A percentile compares a stretch with the other conserved stretches of the same genome.
Conservation (phyloP, 2,329 filamentous ascomycete genomes). For the Didymella exigua region DNA sequence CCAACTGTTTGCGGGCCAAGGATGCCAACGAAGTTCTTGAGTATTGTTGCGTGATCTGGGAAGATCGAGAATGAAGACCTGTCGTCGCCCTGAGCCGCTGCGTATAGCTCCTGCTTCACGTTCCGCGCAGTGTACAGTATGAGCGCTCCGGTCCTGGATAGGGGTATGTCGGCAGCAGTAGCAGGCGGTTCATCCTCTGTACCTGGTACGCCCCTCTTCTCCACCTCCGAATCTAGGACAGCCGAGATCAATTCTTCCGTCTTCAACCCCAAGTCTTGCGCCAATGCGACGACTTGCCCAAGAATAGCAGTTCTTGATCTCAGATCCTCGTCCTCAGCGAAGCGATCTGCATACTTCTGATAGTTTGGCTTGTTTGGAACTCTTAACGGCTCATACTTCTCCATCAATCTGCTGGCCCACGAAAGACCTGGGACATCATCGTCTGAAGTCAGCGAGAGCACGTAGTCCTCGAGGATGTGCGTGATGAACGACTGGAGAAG, state of each 20-base stretch:
- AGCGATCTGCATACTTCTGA: constrained; percentile 66
- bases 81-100: constrained; percentile 44
- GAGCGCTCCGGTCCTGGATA: constrained; percentile 62
- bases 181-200: constrained; percentile 62
- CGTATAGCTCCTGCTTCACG: constrained; percentile 57
- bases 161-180: constrained; percentile 59
- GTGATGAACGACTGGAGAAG: constrained; percentile 79
- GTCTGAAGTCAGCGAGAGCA: constrained; percentile 57
- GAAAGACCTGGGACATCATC: constrained; percentile 57
- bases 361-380: constrained; percentile 62
- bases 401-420: constrained; percentile 65
- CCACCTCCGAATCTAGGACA: constrained; percentile 47
- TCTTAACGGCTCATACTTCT: constrained; percentile 69
- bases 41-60: constrained; percentile 58
- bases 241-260: constrained; percentile 56
- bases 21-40: constrained; percentile 57
- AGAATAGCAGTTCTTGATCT: constrained; percentile 68
- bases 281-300: constrained; percentile 73
- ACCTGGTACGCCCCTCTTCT: constrained; percentile 51
- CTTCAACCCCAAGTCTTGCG: constrained; percentile 61
- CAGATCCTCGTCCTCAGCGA: constrained; percentile 66
- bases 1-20: constrained; percentile 45
- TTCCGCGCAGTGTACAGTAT: constrained; percentile 60
- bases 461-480: constrained; percentile 75
- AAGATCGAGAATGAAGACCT: constrained; percentile 55